phyloP scores from a whole-genome alignment of 768 basidiomycete species.

The Calocybe cyanea region DNA sequence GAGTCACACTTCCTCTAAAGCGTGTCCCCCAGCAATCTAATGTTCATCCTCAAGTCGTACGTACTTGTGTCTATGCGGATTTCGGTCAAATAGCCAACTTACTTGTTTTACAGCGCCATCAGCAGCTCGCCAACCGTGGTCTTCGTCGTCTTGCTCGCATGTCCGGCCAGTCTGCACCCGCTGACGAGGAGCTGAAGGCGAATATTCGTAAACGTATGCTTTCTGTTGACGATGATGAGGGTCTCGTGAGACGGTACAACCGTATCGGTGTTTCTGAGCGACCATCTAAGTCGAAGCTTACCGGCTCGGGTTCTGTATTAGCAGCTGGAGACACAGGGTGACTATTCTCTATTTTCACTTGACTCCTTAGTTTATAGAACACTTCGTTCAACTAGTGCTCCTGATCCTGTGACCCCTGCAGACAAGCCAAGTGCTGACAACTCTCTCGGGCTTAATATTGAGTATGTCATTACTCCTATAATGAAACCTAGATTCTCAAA shows the following conservation, averaged over 20 bases:
- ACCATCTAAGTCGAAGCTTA: slow-evolving; percentile 9
- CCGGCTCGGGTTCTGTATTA: slow-evolving; percentile 11
- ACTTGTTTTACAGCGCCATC: slow-evolving; percentile 55
- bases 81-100: no score
- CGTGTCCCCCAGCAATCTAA: slow-evolving; percentile 29
- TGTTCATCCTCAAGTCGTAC: slow-evolving; percentile 34
- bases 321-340: neutral
- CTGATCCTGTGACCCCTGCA: slow-evolving; percentile 34
- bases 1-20: slow-evolving; percentile 42
- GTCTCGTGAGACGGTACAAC: slow-evolving; percentile 34
- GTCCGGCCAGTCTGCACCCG: slow-evolving; percentile 53
- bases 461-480: slow-evolving; percentile 37
- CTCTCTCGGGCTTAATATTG: slow-evolving; percentile 67
- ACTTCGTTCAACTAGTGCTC: slow-evolving; percentile 2
- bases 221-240: slow-evolving; percentile 29
- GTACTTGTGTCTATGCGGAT: slow-evolving; percentile 18
- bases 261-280: slow-evolving; percentile 23
- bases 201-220: slow-evolving; percentile 47
- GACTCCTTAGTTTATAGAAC: neutral
- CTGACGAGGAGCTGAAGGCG: slow-evolving; percentile 41
- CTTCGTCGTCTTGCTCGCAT: slow-evolving; percentile 65
- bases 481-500: neutral
- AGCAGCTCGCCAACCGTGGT: slow-evolving; percentile 69
- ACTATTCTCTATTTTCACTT: no score
- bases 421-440: slow-evolving; percentile 36